Evolutionary conservation across 768 basidiomycete species (phyloP).

Genomic region (Podaxis sp.): DNA sequence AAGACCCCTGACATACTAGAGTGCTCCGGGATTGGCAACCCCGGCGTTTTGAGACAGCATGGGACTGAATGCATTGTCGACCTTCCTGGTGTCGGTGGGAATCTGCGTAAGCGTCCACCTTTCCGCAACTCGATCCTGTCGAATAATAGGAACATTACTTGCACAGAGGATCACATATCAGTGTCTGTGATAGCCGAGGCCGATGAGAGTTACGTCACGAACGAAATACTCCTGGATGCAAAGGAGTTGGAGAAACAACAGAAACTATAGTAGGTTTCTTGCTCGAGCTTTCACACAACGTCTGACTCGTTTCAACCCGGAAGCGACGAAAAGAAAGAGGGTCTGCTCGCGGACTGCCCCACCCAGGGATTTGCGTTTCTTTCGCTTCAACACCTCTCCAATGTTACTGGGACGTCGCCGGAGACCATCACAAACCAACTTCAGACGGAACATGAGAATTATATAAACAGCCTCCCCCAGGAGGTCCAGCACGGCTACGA

Average conservation of each 20-base stretch:
- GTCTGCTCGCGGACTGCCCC: constrained; percentile 2
- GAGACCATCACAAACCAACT: neutral
- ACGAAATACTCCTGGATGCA: constrained; percentile 3
- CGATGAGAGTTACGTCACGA: neutral
- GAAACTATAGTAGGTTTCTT: constrained; percentile 11
- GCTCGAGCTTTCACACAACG: neutral
- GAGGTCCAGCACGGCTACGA: neutral
- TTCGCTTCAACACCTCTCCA: neutral
- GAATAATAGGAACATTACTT: neutral
- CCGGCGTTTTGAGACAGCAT: neutral
- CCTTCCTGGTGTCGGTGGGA: constrained; percentile 13
- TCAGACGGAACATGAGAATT: neutral
- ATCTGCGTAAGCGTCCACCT: constrained; percentile 9
- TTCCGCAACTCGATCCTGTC: neutral
- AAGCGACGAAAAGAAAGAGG: constrained; percentile 1
- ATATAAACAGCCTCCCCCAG: neutral
- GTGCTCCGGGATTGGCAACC: constrained; percentile 25
- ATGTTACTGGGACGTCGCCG: neutral
- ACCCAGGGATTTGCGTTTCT: neutral
- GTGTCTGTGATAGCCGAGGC: constrained; percentile 9
- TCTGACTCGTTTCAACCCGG: neutral
- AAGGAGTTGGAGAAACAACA: constrained; percentile 4
- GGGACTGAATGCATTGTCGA: constrained; percentile 9
- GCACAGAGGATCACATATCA: constrained; percentile 12
- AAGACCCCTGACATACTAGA: constrained; percentile 17